These are phyloP conservation scores for Lentinula guzmanii DNA, from an alignment of 768 basidiomycete genomes.

Conservation along the genomic window DNA sequence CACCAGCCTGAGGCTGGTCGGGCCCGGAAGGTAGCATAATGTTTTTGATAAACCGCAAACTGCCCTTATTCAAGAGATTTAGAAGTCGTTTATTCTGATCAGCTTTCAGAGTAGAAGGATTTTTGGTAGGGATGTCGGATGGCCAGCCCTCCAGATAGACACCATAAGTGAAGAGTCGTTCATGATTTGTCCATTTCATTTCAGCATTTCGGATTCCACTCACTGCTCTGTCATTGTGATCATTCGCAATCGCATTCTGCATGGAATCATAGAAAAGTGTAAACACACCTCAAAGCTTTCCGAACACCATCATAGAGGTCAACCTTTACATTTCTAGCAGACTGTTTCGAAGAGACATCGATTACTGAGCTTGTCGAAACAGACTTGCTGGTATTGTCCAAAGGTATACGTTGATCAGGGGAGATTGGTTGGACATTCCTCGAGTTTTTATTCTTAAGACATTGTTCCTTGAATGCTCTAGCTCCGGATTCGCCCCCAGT, in stretches of 20 bases:
- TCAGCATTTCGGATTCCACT: slow-evolving; percentile 61
- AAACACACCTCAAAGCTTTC: slow-evolving; percentile 43
- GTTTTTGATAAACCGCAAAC: slow-evolving; percentile 40
- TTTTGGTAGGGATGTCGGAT: slow-evolving; percentile 46
- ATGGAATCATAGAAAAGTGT: slow-evolving; percentile 6
- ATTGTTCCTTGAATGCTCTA: slow-evolving; percentile 46
- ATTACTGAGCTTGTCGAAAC: slow-evolving; percentile 9
- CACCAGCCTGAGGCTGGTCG: background rate
- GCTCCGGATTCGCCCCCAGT: slow-evolving; percentile 55
- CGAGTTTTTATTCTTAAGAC: slow-evolving; percentile 12
- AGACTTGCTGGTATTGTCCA: slow-evolving; percentile 8
- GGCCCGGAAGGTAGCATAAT: background rate
- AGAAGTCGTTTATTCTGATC: slow-evolving; percentile 49
- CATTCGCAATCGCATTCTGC: slow-evolving; percentile 1
- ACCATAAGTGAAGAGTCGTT: slow-evolving; percentile 48
- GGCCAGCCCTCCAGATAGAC: slow-evolving; percentile 66
- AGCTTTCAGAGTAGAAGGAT: slow-evolving; percentile 54
- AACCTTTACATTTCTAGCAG: slow-evolving; percentile 39
- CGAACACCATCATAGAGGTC: slow-evolving; percentile 53
- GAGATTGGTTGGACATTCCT: background rate
- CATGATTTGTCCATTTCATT: slow-evolving; percentile 73
- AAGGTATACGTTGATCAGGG: background rate
- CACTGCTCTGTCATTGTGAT: slow-evolving; percentile 29
- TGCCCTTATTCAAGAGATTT: slow-evolving; percentile 41
- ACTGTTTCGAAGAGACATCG: slow-evolving; percentile 13